Evolutionary conservation across 1,284 basidiomycete species (phyloP).

Genomic region (Tilletia horrida): DNA sequence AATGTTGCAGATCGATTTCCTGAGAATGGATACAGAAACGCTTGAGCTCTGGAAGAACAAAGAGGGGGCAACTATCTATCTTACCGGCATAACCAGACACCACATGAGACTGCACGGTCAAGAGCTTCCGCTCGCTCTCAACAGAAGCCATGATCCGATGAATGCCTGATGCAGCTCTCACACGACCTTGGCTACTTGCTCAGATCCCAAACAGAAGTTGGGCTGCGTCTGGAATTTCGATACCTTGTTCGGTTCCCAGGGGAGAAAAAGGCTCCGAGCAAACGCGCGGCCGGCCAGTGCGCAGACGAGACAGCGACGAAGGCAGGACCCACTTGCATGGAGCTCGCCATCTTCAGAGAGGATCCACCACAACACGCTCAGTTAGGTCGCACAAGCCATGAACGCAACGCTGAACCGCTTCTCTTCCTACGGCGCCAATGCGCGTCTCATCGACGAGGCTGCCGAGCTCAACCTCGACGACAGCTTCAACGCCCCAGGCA

Average conservation of each 20-base stretch:
- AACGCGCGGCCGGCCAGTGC: conserved; percentile 12
- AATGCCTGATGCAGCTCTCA: too few relatives aligned
- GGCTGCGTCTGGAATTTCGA: too few relatives aligned
- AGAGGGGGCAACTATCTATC: conserved; percentile 22
- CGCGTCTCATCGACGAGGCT: conserved; percentile 15
- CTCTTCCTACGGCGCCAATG: conserved; percentile 9
- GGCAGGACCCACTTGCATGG: neutral
- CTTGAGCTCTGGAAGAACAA: neutral
- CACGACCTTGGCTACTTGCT: too few relatives aligned
- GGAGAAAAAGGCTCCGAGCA: conserved; percentile 15
- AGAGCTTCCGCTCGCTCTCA: conserved; percentile 38
- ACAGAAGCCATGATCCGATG: conserved; percentile 9
- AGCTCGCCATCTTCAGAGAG: neutral
- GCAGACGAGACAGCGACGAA: conserved; percentile 3
- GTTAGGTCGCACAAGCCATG: neutral
- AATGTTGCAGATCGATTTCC: conserved; percentile 81
- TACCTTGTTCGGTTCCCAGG: neutral
- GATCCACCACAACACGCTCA: neutral
- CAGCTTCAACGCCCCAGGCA: neutral
- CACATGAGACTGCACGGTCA: conserved; percentile 83
- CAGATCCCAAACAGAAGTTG: too few relatives aligned
- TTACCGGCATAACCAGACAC: conserved; percentile 91
- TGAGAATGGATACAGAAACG: conserved; percentile 50
- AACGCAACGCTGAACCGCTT: conserved; percentile 15
- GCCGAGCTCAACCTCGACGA: conserved; percentile 4